Evolutionary conservation across 306 rosid species (phyloP), one percentile per base, ranked within the genome.

Genomic region (Rubus parviflorus): DNA sequence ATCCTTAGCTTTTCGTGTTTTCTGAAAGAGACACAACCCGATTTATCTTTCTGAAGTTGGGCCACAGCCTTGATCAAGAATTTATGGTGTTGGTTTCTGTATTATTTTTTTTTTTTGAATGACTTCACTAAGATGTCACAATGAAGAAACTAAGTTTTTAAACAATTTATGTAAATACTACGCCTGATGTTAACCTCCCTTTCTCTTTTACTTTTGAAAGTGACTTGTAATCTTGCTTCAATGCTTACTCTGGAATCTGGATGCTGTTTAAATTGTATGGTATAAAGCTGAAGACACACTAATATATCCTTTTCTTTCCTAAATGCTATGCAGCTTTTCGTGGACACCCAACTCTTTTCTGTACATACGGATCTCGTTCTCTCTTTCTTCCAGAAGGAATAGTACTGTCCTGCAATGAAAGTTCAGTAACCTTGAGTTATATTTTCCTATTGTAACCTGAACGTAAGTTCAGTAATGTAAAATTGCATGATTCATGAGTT

Each of bases 301-400:
- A 54, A 75, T 76, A 19, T 30, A 72, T 84, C 20, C 68, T 40
- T 76, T 57, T 81, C 64, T 66, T 79, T 49, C 75, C 52, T 45
- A 49, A 61, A 57, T 79, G 83, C 43, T 23, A 49, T 75, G 84
- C 93, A 96, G 99, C 94, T 58, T 80, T 96, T 92, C 62, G 89
- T 92, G 81, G 98, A 96, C 82, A 96, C 99, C 10, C 99, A 96
- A 75, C 87, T 92, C 66, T 96, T 96, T 75, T 92, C 98, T 49
- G 98, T 91, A 76, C 98, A 90, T 77, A 96, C 99, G 30, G 98
- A 96, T 82, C 89, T 93, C 70, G 97, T 91, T 83, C 99, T 96
- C 51, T 96, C 97, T 12, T 91, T 89, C 89, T 88, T 96, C 91
- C 98, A 96, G 85, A 93, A 87, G 91, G 94, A 95, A 82, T 95